Evolutionary conservation across 192 early-diverging fungal species (phyloP).

Genomic region (Entomortierella lignicola): DNA sequence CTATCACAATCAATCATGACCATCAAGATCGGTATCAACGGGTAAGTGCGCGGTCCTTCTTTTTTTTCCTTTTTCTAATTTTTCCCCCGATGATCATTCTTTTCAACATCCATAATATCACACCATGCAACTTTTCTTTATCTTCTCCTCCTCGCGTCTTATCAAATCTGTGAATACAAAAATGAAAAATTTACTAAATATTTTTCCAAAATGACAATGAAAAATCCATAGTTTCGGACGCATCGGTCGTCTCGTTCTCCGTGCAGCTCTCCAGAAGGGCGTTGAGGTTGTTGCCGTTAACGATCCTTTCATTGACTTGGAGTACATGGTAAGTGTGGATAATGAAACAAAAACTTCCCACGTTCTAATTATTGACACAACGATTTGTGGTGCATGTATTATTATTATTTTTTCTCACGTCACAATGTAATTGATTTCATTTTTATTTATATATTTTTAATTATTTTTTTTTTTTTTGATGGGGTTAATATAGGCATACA

Average conservation of each 20-base stretch:
- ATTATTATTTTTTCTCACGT: neutral
- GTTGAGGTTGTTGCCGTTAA: conserved; percentile 92
- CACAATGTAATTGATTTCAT: too few species aligned
- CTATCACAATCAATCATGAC: conserved; percentile 26
- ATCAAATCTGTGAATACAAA: too few species aligned
- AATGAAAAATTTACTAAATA: too few species aligned
- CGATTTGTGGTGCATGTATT: too few species aligned
- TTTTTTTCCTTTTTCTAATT: too few species aligned
- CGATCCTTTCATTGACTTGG: conserved; percentile 96
- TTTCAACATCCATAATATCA: neutral
- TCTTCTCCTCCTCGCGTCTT: too few species aligned
- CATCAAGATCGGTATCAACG: conserved; percentile 54
- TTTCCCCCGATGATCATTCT: too few species aligned
- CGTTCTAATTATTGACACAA: too few species aligned
- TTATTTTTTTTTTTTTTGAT: neutral
- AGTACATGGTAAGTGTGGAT: conserved; percentile 84
- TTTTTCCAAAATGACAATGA: too few species aligned
- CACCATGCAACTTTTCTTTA: neutral
- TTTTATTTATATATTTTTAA: too few species aligned
- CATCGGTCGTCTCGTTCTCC: conserved; percentile 97
- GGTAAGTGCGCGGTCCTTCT: conserved; percentile 17
- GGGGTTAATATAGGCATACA: conserved; percentile 72
- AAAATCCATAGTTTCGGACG: conserved; percentile 83
- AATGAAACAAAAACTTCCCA: neutral
- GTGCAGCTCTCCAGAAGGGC: conserved; percentile 81